Base-by-base conservation (phyloP, 2,329 filamentous ascomycete species). In the Fusarium bulbicola region DNA sequence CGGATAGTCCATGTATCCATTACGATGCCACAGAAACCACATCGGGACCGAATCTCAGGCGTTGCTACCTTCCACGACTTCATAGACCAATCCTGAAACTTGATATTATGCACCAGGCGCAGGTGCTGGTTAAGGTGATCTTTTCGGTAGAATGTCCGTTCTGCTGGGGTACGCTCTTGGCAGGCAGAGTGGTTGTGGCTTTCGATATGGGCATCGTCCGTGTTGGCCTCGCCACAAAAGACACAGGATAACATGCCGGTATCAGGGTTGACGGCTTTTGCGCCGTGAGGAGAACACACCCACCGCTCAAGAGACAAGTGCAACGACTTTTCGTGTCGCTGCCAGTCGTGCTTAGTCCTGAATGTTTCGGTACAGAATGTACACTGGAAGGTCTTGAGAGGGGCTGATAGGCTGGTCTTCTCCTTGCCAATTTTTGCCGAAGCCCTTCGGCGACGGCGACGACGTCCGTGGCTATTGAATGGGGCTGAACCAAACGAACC, bases 291-390 rank as follows among this genome's bases (percentile, higher is more conserved):
- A 8, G 87, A 86, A 77, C 88, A 93, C 67, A 90, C 88, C 92
- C 87, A 93, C 63, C 86, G 86, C 82, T 89, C 90, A 1, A 92
- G 87, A 12, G 89, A 93, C 74, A 89, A 81, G 79, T 88, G 92
- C 72, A 90, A 83, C 57, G 90, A 91, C 74, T 92, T 92, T 77
- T 94, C 92, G 78, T 93, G 92, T 66, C 92, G 85, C 76, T 91
- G 89, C 90, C 90, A 92, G 80, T 92, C 90, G 75, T 92, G 89
- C 78, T 92, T 92, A 7, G 90, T 91, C 73, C 89, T 85, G 80
- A 92, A 92, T 0, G 89, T 90, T 72, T 92, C 89, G 12, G 90
- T 91, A 79, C 90, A 92, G 84, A 92, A 92, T 70, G 90, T 92
- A 79, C 90, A 92, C 79, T 92, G 90, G 80, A 88, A 91, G 5